Base-by-base conservation (phyloP, 768 basidiomycete genomes). In the Lentinula edodes region DNA sequence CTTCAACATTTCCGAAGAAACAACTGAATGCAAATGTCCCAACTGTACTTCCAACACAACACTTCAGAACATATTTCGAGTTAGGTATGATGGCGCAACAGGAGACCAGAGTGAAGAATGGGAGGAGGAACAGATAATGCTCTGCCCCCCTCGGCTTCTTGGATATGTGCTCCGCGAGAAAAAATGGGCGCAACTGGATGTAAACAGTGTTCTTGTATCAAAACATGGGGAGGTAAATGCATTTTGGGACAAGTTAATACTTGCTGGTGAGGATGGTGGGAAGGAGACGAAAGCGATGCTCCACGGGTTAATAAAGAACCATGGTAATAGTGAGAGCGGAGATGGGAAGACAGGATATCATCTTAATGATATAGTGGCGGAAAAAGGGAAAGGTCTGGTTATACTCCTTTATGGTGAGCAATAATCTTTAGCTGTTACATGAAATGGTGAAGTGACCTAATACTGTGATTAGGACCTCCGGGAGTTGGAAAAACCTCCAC, bases 381-480 rank as follows among this genome's bases (percentile, higher is more conserved):
- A 74, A n/a, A 77, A 78, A 60, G 75, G 75, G 1, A 62, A 67
- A 12, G 75, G 75, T 8, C 70, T 77, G 18, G 67, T 76, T 9
- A 70, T 73, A 28, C 63, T 73, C 4, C 66, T 76, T 15, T 66
- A 67, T 23, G 75, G 74, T 12, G 60, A 58, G 18, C 9, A 23
- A 16, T 48, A 23, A 20, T 10, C 2, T 23, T 7, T 28, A 10
- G 16, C 16, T 48, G 3, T 7, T 28, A 28, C 3, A 4, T 28
- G 28, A 28, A 28, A 4, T 28, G 28, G 28, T 28, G 28, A 28
- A 28, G 28, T 28, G 28, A 28, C 28, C 28, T 28, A 3, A 28
- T 28, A 48, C 2, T 20, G 8, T 18, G 5, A 16, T 20, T 23
- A 48, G 46, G 46, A 9, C 46, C 46, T 20, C 46, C 46, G 18